phyloP scores from a whole-genome alignment of 441 rosid species.

The Populus hybrid region DNA sequence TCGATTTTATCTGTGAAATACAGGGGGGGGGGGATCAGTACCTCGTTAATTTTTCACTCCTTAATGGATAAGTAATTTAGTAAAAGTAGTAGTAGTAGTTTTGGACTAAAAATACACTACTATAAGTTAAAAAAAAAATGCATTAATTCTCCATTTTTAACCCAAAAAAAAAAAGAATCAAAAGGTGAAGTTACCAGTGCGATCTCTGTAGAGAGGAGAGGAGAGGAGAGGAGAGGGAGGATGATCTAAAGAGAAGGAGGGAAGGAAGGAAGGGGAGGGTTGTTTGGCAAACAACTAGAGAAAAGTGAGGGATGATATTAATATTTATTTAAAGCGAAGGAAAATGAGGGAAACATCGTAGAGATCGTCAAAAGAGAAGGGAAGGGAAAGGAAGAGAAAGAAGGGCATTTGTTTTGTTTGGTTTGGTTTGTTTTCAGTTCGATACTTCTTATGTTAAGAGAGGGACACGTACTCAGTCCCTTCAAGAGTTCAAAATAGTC shows the following conservation, averaged over 20 bases:
- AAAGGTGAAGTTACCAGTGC: conserved; percentile 20
- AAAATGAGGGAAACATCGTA: conserved; percentile 40
- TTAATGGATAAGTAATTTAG: neutral
- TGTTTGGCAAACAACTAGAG: neutral
- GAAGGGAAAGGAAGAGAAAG: neutral
- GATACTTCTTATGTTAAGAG: too few relatives aligned
- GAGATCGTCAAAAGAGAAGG: conserved; percentile 52
- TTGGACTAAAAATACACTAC: too few relatives aligned
- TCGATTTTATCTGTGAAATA: conserved; percentile 6
- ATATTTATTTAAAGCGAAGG: conserved; percentile 6
- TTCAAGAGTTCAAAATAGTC: too few relatives aligned
- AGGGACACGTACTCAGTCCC: too few relatives aligned
- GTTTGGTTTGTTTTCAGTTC: too few relatives aligned
- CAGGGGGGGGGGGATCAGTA: too few relatives aligned
- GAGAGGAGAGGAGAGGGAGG: neutral
- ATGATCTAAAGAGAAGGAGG: neutral
- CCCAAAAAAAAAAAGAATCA: neutral
- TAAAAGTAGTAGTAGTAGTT: neutral
- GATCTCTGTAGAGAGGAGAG: neutral
- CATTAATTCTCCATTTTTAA: neutral
- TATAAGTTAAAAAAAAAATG: too few relatives aligned
- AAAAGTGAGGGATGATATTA: neutral
- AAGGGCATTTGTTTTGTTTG: conserved; percentile 13
- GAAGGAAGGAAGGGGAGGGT: too few relatives aligned
- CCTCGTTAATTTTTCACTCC: too few relatives aligned